Evolutionary conservation across 345 rosid genomes (phyloP).

Genomic region (Euphorbia pulcherrima): DNA sequence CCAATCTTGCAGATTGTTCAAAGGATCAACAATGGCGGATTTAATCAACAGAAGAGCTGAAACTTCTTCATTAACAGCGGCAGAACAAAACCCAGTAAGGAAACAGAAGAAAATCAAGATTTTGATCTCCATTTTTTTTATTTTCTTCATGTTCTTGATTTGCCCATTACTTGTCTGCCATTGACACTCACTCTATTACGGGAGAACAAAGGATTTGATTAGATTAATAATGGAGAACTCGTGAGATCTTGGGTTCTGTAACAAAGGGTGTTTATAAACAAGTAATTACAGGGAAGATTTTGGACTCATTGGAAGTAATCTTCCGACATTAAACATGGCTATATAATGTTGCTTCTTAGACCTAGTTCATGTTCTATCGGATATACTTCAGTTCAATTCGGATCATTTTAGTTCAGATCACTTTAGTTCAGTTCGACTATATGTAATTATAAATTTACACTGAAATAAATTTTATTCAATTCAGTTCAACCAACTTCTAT

Average conservation of each 20-base stretch:
- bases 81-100: conserved; percentile 41
- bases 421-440: no score
- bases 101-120: conserved; percentile 38
- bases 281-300: conserved; percentile 38
- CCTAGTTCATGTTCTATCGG: no score
- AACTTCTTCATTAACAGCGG: conserved; percentile 39
- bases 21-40: conserved; percentile 56
- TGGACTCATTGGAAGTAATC: conserved; percentile 53
- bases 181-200: conserved; percentile 8
- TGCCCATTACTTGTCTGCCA: conserved; percentile 31
- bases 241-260: conserved; percentile 50
- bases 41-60: conserved; percentile 56
- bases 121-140: conserved; percentile 31
- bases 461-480: no score
- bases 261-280: conserved; percentile 46
- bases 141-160: conserved; percentile 16
- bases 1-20: conserved; percentile 65
- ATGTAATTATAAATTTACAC: no score
- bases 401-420: no score
- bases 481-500: no score
- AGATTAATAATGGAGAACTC: conserved; percentile 36
- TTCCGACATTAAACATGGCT: conserved; percentile 63
- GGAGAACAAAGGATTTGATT: conserved; percentile 30
- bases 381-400: no score
- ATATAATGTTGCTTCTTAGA: conserved; percentile 42